Conservation (phyloP, 345 rosid species). For the Populus nigra region DNA sequence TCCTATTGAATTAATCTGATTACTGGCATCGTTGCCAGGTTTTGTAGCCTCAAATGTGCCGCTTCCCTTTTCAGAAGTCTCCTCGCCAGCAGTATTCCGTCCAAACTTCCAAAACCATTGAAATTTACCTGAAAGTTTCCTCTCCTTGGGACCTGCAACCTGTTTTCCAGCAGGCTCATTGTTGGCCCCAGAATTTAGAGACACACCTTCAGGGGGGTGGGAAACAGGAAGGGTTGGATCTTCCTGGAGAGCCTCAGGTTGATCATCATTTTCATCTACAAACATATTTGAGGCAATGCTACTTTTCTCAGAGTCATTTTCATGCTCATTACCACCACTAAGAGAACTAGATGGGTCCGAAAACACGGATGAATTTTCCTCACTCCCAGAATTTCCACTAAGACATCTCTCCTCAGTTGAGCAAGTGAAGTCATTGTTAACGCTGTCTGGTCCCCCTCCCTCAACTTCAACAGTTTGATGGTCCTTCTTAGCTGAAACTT, state of each 20-base stretch:
- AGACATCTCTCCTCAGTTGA: conserved; percentile 46
- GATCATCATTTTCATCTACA: conserved; percentile 43
- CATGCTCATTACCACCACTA: conserved; percentile 48
- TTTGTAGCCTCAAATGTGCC: conserved; percentile 29
- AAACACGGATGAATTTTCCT: conserved; percentile 54
- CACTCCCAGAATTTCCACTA: conserved; percentile 46
- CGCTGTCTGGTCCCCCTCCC: conserved; percentile 28
- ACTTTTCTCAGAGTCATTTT: conserved; percentile 64
- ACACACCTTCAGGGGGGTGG: conserved; percentile 36
- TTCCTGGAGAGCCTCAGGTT: conserved; percentile 30
- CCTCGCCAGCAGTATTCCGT: conserved; percentile 48
- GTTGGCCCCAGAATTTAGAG: conserved; percentile 30
- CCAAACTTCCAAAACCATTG: conserved; percentile 97
- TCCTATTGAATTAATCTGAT: conserved; percentile 25
- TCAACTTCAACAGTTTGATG: conserved; percentile 21
- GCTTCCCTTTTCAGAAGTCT: conserved; percentile 39
- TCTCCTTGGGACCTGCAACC: conserved; percentile 41
- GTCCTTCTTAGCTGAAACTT: conserved; percentile 25
- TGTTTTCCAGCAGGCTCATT: conserved; percentile 32
- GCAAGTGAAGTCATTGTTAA: conserved; percentile 25
- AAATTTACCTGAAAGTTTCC: conserved; percentile 64
- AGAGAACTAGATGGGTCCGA: conserved; percentile 57
- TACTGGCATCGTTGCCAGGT: conserved; percentile 31
- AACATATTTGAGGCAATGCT: conserved; percentile 56
- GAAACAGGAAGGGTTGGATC: conserved; percentile 59